Evolutionary conservation across 2,329 filamentous ascomycete species (phyloP).

Genomic region (Colletotrichum simmondsii): DNA sequence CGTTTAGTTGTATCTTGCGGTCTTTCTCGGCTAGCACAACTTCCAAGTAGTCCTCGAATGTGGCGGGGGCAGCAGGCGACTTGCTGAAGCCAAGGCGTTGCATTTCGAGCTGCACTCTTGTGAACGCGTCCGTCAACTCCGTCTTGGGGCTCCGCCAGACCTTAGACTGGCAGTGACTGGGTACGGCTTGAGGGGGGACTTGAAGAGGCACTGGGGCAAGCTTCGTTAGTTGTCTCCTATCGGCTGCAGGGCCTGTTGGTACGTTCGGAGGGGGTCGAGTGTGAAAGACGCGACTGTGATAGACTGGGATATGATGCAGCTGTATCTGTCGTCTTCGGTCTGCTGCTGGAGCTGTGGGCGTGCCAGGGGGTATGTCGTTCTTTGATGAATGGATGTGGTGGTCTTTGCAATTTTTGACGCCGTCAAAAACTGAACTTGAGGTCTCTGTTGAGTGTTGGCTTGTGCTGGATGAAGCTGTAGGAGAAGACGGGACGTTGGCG

Average conservation of each 20-base stretch:
- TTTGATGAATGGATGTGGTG: not conserved
- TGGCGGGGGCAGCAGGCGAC: conserved; percentile 50
- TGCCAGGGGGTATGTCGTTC: not conserved
- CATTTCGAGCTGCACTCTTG: conserved; percentile 49
- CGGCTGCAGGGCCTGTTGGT: not conserved
- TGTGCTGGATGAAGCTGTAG: not conserved
- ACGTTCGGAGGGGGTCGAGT: conserved; percentile 15
- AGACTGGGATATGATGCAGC: not conserved
- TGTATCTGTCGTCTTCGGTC: conserved; percentile 12
- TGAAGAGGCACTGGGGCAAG: not conserved
- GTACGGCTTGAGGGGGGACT: not conserved
- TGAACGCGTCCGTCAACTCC: conserved; percentile 45
- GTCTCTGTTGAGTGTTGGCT: not conserved
- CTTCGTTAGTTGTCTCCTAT: not conserved
- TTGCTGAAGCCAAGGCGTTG: conserved; percentile 47
- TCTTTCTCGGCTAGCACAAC: conserved; percentile 14
- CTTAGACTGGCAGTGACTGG: conserved; percentile 43
- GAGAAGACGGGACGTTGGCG: not conserved
- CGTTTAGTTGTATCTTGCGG: not conserved
- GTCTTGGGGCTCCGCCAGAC: conserved; percentile 50
- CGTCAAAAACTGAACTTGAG: not conserved
- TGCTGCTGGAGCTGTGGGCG: conserved; percentile 3
- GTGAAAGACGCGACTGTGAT: not conserved
- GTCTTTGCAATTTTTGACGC: not conserved
- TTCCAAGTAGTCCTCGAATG: conserved; percentile 43